Evolutionary conservation across 1,284 basidiomycete genomes (phyloP).

Genomic region (Sanghuangporus sanghuang): DNA sequence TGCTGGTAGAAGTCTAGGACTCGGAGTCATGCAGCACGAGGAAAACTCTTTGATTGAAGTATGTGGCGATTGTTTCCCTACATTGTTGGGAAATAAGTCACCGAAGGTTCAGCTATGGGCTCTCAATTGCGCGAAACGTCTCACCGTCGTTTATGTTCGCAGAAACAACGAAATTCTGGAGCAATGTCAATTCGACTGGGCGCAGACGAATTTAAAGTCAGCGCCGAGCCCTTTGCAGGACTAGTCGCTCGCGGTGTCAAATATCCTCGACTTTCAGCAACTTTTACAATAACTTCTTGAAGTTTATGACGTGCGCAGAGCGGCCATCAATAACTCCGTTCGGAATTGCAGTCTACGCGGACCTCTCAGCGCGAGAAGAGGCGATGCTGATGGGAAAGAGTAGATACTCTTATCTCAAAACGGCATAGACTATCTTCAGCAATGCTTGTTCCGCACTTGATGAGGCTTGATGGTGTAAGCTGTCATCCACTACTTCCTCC

Average conservation of each 20-base stretch:
- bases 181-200: neutral
- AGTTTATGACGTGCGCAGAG: neutral
- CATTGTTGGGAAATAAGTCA: too few relatives aligned
- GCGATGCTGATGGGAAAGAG: neutral
- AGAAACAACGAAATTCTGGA: neutral
- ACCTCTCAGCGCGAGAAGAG: neutral
- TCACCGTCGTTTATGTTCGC: too few relatives aligned
- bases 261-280: neutral
- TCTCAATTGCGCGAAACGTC: too few relatives aligned
- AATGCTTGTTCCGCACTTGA: neutral
- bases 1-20: too few relatives aligned
- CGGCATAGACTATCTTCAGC: neutral
- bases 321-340: neutral
- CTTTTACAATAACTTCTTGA: too few relatives aligned
- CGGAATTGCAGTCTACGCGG: neutral
- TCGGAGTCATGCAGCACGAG: too few relatives aligned
- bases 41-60: too few relatives aligned
- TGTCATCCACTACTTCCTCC: neutral
- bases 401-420: neutral
- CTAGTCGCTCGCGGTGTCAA: neutral
- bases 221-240: neutral
- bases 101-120: too few relatives aligned
- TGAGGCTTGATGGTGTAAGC: neutral
- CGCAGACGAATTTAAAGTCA: neutral
- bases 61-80: too few relatives aligned